A percentile compares a stretch with the other conserved stretches of the same genome.
Evolutionary conservation across 352 stramenopile genomes (phyloP).

Genomic region (Phytophthora chlamydospora): DNA sequence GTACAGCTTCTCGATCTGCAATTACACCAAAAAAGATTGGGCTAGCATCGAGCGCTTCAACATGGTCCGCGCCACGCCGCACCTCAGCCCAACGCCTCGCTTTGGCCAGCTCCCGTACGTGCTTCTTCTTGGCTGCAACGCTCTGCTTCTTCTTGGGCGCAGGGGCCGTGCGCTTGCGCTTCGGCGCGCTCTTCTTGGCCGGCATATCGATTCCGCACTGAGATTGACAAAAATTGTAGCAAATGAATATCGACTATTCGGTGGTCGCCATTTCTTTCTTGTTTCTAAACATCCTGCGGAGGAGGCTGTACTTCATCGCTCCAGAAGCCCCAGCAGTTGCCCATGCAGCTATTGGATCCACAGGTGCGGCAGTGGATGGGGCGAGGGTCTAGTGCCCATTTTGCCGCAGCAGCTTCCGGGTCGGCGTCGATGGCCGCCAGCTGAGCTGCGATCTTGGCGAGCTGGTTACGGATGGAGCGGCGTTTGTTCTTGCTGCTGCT

Average conservation of each 20-base stretch:
- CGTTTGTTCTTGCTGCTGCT: slow-evolving; percentile 73
- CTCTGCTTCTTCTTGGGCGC: slow-evolving; percentile 35
- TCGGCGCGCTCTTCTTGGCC: slow-evolving; percentile 18
- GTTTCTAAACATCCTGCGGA: slow-evolving; percentile 14
- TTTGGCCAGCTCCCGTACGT: slow-evolving; percentile 75
- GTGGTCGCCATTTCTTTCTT: slow-evolving; percentile 13
- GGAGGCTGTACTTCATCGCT: slow-evolving; percentile 50
- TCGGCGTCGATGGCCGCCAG: slow-evolving; percentile 50
- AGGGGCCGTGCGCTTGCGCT: slow-evolving; percentile 19
- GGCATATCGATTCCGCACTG: slow-evolving; percentile 39
- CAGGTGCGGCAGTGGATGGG: slow-evolving; percentile 77
- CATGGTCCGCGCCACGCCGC: not conserved
- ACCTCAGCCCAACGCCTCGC: slow-evolving; percentile 59
- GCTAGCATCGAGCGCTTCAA: no score
- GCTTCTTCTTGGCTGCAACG: slow-evolving; percentile 72
- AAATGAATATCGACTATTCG: slow-evolving; percentile 1
- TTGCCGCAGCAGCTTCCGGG: slow-evolving; percentile 41
- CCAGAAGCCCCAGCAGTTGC: slow-evolving; percentile 83
- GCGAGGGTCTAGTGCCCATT: slow-evolving; percentile 35
- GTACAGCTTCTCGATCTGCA: slow-evolving; percentile 68
- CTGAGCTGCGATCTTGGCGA: slow-evolving; percentile 62
- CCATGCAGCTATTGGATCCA: slow-evolving; percentile 51
- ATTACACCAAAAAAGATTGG: not conserved
- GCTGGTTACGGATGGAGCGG: slow-evolving; percentile 71
- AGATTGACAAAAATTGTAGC: slow-evolving; percentile 8